phyloP scores from a whole-genome alignment of 2,329 filamentous ascomycete genomes.

The Aspergillus luchuensis region DNA sequence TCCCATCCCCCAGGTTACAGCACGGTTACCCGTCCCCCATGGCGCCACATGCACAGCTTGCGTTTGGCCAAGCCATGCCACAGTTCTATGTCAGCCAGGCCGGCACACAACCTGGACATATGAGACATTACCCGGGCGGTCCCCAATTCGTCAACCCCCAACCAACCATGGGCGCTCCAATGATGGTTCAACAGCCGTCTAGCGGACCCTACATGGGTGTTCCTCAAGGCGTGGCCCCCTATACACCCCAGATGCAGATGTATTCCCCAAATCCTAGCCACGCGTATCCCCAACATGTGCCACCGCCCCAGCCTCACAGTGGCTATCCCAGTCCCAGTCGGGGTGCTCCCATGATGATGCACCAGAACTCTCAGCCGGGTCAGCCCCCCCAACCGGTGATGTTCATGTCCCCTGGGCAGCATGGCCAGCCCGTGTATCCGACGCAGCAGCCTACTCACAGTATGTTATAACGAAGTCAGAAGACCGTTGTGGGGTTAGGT shows the following conservation, averaged over 20 bases:
- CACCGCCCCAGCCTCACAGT: slow-evolving; percentile 59
- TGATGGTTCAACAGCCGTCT: slow-evolving; percentile 79
- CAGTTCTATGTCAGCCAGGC: slow-evolving; percentile 70
- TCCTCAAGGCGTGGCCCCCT: slow-evolving; percentile 69
- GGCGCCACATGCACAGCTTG: slow-evolving; percentile 68
- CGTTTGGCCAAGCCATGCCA: slow-evolving; percentile 71
- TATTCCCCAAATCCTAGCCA: slow-evolving; percentile 76
- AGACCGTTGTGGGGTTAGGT: slow-evolving; percentile 27
- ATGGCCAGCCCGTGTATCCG: slow-evolving; percentile 72
- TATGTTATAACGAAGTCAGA: slow-evolving; percentile 54
- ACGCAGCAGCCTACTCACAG: slow-evolving; percentile 72
- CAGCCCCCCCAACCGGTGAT: slow-evolving; percentile 69
- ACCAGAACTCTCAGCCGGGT: slow-evolving; percentile 90
- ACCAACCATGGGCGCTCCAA: slow-evolving; percentile 70
- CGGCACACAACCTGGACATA: slow-evolving; percentile 70
- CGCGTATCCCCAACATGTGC: slow-evolving; percentile 60
- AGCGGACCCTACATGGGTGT: slow-evolving; percentile 70
- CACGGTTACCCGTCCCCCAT: slow-evolving; percentile 70
- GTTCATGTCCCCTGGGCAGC: slow-evolving; percentile 74
- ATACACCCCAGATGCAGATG: slow-evolving; percentile 75
- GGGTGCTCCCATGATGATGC: slow-evolving; percentile 88
- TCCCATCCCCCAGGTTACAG: slow-evolving; percentile 77
- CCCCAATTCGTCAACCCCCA: slow-evolving; percentile 73
- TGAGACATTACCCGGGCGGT: slow-evolving; percentile 71
- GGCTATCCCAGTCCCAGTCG: slow-evolving; percentile 89